Evolutionary conservation across 2,329 filamentous ascomycete species (phyloP).

Genomic region (Aspergillus japonicus): DNA sequence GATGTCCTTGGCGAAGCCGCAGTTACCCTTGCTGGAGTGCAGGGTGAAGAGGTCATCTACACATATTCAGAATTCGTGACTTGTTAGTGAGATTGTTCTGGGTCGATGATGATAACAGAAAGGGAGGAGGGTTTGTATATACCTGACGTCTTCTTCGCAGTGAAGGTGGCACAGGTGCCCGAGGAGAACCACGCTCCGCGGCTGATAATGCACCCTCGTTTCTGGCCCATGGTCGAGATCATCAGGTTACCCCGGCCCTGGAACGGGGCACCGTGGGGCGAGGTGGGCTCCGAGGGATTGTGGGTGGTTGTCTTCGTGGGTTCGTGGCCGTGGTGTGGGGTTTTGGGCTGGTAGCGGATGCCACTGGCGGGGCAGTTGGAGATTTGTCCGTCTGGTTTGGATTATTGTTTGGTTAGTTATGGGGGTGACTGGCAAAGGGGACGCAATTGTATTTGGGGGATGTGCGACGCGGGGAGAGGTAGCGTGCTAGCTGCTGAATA

Average conservation of each 20-base stretch:
- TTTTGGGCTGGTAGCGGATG: slow-evolving; percentile 65
- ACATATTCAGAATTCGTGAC: too few species aligned
- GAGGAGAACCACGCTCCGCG: slow-evolving; percentile 66
- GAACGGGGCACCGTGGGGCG: slow-evolving; percentile 43
- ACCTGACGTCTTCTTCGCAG: slow-evolving; percentile 30
- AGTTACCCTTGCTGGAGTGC: slow-evolving; percentile 58
- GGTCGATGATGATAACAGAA: not conserved
- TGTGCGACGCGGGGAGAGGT: not conserved
- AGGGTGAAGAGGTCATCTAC: slow-evolving; percentile 51
- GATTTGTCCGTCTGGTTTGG: slow-evolving; percentile 53
- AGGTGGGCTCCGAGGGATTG: slow-evolving; percentile 29
- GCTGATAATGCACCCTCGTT: slow-evolving; percentile 64
- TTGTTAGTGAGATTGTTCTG: too few species aligned
- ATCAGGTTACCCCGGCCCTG: slow-evolving; percentile 61
- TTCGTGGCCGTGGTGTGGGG: slow-evolving; percentile 35
- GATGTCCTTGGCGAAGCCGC: slow-evolving; percentile 54
- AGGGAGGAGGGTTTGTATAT: slow-evolving; percentile 8
- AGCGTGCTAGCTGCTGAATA: not conserved
- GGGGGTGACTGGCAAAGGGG: not conserved
- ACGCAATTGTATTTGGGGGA: not conserved
- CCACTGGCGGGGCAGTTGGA: slow-evolving; percentile 63
- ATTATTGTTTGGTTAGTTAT: not conserved
- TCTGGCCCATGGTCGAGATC: slow-evolving; percentile 42
- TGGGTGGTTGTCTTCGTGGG: slow-evolving; percentile 36
- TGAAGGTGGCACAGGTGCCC: slow-evolving; percentile 65